These are phyloP conservation scores for Pisolithus orientalis DNA, from an alignment of 768 basidiomycete genomes.

Conservation along the genomic window DNA sequence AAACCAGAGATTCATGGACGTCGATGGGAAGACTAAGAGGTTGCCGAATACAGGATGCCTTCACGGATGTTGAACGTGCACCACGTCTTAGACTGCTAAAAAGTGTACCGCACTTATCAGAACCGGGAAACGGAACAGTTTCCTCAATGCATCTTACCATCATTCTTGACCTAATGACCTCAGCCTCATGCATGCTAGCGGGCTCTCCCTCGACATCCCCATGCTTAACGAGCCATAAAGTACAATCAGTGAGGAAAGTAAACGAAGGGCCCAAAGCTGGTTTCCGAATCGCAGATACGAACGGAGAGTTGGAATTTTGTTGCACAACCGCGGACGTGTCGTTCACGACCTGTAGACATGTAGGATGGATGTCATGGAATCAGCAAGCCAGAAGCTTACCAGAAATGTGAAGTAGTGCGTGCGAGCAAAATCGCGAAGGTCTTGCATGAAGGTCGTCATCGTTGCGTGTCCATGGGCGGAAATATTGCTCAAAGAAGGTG, in stretches of 20 bases:
- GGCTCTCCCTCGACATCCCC: slow-evolving; percentile 11
- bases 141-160: slow-evolving; percentile 24
- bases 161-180: slow-evolving; percentile 39
- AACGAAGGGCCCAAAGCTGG: slow-evolving; percentile 77
- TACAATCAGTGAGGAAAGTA: slow-evolving; percentile 63
- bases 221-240: slow-evolving; percentile 55
- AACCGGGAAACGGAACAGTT: background rate
- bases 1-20: too few relatives aligned
- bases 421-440: slow-evolving; percentile 47
- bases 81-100: slow-evolving; percentile 33
- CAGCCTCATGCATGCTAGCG: slow-evolving; percentile 27
- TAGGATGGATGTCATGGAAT: background rate
- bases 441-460: slow-evolving; percentile 67
- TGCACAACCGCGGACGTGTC: slow-evolving; percentile 35
- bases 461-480: slow-evolving; percentile 72
- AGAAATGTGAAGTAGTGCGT: slow-evolving; percentile 42
- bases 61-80: slow-evolving; percentile 35
- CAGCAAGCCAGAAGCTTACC: slow-evolving; percentile 33
- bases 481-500: slow-evolving; percentile 54
- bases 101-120: background rate
- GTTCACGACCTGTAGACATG: slow-evolving; percentile 51
- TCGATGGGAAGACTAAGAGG: background rate
- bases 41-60: slow-evolving; percentile 21
- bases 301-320: slow-evolving; percentile 28
- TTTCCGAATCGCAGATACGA: slow-evolving; percentile 40